Base-by-base conservation (phyloP, 495 filamentous ascomycete species). In the Aspergillus taichungensis region DNA sequence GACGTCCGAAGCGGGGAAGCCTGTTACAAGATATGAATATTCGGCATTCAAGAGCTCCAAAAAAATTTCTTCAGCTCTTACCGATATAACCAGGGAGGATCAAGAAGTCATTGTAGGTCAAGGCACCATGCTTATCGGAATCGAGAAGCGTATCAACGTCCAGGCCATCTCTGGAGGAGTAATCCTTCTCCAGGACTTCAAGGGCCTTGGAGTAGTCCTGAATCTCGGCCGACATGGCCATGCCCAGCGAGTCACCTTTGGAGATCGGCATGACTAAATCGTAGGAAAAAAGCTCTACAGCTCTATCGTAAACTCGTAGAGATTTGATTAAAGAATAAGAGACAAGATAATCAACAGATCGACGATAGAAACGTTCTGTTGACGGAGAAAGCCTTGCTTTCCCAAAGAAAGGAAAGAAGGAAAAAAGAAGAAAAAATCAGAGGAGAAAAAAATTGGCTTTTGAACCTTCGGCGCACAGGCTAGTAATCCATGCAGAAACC, bases 1-100 rank as follows among this genome's bases (percentile, higher is more conserved):
- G 43, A 97, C 94, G 54, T 87, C 85, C 35, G 87, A 88, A 46
- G 94, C 91, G 45, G 92, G 80, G 68, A 99, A 99, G 60, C 79
- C 81, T 82, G 40, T 54, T 43, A 49, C 35, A 43, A 42, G 45
- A 39, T 37, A 51, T 51, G 39, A 84, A 59, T 80, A 77, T 60
- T 80, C 80, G 70, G 78, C 78, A 43, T 14, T 45, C 33, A 36
- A 38, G 34, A 50, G 51, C 46, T 49, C 37, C 27, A 11, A 41
- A 36, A 46, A 42, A 18, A 34, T 18, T n/a, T 13, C 37, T 42
- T 38, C 30, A 49, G 43, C 42, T 40, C 68, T 57, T 76, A 83
- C 75, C 77, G 54, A 85, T 78, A 60, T 79, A 83, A 54, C 78
- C 79, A 27, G 77, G 79, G 47, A 85, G 66, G 42, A 85, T 62